Percentiles rank a stretch among this genome's conserved stretches.
Conservation (phyloP, 495 filamentous ascomycete species). For the Xylaria longipes region DNA sequence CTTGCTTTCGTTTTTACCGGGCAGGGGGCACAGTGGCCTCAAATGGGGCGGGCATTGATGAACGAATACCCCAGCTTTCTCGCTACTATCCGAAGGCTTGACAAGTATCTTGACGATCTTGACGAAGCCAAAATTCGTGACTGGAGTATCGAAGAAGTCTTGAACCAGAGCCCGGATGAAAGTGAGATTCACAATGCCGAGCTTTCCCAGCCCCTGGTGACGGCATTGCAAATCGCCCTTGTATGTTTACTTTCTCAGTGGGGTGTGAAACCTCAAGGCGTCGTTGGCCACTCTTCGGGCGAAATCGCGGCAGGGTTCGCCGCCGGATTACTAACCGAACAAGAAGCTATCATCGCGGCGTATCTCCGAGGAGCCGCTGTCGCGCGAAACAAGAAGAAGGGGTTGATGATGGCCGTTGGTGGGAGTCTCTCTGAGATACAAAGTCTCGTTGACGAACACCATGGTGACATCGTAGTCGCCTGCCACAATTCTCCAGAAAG, state of each 20-base stretch:
- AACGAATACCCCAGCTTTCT: constrained; percentile 26
- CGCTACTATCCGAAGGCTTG: constrained; percentile 37
- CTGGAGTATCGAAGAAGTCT: constrained; percentile 7
- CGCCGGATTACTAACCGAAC: constrained; percentile 41
- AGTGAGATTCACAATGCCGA: background rate
- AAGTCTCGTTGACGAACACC: constrained; percentile 26
- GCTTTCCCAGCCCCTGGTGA: background rate
- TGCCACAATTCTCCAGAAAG: constrained; percentile 51
- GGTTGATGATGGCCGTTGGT: constrained; percentile 48
- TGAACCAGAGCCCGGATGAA: background rate
- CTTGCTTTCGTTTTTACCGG: constrained; percentile 46
- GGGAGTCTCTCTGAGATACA: constrained; percentile 31
- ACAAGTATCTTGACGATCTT: constrained; percentile 41
- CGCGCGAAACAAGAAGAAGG: background rate
- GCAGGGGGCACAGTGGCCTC: constrained; percentile 55
- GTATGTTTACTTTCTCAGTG: constrained; percentile 50
- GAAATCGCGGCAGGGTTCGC: constrained; percentile 59
- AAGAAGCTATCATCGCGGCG: constrained; percentile 46
- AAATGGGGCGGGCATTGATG: constrained; percentile 55
- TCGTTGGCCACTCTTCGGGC: constrained; percentile 63
- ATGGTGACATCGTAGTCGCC: constrained; percentile 39
- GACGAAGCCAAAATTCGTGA: constrained; percentile 34
- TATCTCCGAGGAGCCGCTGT: constrained; percentile 2
- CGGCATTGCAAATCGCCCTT: background rate
- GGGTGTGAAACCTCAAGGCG: constrained; percentile 49